Evolutionary conservation across 192 early-diverging fungal genomes (phyloP).

Genomic region (Funneliformis mosseae): DNA sequence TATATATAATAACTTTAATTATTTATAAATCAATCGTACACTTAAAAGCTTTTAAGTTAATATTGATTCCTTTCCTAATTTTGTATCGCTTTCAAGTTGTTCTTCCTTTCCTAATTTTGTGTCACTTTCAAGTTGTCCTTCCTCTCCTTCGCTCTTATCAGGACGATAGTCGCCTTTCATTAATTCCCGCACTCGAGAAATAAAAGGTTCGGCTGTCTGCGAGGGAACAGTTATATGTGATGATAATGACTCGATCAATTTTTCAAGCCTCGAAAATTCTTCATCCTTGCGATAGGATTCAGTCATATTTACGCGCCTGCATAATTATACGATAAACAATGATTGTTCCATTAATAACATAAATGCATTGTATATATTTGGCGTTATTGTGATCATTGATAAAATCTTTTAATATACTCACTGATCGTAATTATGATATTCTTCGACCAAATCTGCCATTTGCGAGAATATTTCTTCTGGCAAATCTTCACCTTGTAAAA

Average conservation of each 20-base stretch:
- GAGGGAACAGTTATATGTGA: conserved; percentile 23
- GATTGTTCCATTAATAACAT: not conserved
- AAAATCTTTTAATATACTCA: conserved; percentile 11
- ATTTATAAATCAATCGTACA: not conserved
- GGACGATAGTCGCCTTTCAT: not conserved
- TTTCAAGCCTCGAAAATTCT: conserved; percentile 17
- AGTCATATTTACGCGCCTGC: conserved; percentile 27
- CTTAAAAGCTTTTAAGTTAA: not conserved
- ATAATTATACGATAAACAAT: not conserved
- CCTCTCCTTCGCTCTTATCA: not conserved
- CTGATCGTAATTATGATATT: conserved; percentile 27
- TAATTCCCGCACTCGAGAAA: conserved; percentile 5
- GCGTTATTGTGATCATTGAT: not conserved
- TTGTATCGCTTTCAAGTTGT: not conserved
- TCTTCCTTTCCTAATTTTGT: no score
- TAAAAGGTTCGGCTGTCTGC: not conserved
- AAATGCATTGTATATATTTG: conserved; percentile 2
- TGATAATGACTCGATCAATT: conserved; percentile 23
- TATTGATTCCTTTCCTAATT: not conserved
- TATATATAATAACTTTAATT: conserved; percentile 9
- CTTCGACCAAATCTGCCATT: not conserved
- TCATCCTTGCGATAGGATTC: conserved; percentile 9
- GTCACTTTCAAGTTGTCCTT: not conserved
- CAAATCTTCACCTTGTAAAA: conserved; percentile 8
- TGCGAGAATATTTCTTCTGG: conserved; percentile 19